Percentiles rank a stretch among this genome's conserved stretches.
Evolutionary conservation across 352 stramenopile genomes (phyloP).

Genomic region (Phytophthora pinifolia): DNA sequence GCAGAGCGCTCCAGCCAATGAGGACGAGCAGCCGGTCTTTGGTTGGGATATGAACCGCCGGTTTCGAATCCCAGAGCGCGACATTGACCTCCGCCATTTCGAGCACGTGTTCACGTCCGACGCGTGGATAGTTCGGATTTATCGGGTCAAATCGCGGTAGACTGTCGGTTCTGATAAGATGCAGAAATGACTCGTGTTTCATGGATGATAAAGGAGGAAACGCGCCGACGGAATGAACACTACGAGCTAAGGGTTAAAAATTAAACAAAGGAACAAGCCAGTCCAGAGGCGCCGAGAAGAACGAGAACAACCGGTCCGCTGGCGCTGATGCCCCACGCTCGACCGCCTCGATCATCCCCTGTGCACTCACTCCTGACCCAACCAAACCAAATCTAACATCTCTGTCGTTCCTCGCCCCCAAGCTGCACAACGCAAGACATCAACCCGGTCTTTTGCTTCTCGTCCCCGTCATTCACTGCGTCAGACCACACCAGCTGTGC

Average conservation of each 20-base stretch:
- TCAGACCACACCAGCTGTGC: slow-evolving; percentile 12
- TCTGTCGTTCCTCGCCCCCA: slow-evolving; percentile 25
- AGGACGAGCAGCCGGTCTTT: slow-evolving; percentile 21
- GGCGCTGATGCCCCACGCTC: slow-evolving; percentile 6
- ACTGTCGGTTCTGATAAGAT: slow-evolving; percentile 16
- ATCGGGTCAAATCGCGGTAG: slow-evolving; percentile 58
- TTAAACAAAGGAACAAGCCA: slow-evolving; percentile 31
- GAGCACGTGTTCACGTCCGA: slow-evolving; percentile 93
- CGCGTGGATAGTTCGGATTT: slow-evolving; percentile 94
- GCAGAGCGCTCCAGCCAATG: slow-evolving; percentile 20
- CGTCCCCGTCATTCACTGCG: slow-evolving; percentile 20
- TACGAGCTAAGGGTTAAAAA: slow-evolving; percentile 25
- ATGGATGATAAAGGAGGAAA: too few relatives aligned
- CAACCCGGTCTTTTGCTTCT: slow-evolving; percentile 8
- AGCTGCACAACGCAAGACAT: slow-evolving; percentile 26
- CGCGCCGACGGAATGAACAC: background rate
- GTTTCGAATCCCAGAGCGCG: slow-evolving; percentile 48
- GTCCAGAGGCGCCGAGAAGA: slow-evolving; percentile 2
- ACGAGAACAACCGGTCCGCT: background rate
- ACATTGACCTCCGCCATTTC: slow-evolving; percentile 82
- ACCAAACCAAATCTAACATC: slow-evolving; percentile 36
- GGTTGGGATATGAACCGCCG: slow-evolving; percentile 80
- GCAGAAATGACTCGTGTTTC: slow-evolving; percentile 2
- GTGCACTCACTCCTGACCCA: slow-evolving; percentile 26
- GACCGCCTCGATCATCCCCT: slow-evolving; percentile 6